phyloP scores from a whole-genome alignment of 805 yeast genomes.

The Barnettozyma pratensis region DNA sequence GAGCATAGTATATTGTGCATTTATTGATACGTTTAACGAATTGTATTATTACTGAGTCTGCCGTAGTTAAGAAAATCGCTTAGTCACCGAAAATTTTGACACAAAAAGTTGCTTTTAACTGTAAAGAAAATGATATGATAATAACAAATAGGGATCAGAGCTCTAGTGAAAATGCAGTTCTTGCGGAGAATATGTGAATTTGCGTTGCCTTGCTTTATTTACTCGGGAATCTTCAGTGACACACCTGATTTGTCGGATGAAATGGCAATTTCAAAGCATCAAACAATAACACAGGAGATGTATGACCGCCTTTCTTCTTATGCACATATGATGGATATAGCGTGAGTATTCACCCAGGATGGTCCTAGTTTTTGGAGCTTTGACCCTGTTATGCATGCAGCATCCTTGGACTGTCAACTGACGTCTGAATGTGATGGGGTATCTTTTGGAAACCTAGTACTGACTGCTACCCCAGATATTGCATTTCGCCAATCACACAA shows the following conservation, averaged over 20 bases:
- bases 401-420: not conserved
- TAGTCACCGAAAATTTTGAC: no score
- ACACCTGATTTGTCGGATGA: no score
- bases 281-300: constrained; percentile 8
- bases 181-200: no score
- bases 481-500: constrained; percentile 19
- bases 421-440: not conserved
- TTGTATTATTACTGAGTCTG: not conserved
- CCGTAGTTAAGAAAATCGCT: no score
- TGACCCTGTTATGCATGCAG: not conserved
- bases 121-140: no score
- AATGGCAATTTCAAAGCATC: no score
- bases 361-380: no score
- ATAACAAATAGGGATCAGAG: no score
- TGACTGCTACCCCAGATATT: constrained; percentile 10
- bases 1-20: not conserved
- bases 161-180: no score
- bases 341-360: constrained; percentile 8
- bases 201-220: no score
- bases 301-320: constrained; percentile 11
- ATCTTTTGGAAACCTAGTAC: not conserved
- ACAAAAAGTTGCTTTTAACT: no score
- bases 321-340: constrained; percentile 23
- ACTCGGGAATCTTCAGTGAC: not conserved
- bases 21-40: no score